Evolutionary conservation across 352 stramenopile genomes (phyloP), one percentile per base, ranked within the genome.

Genomic region (Thalassiosira exigua): DNA sequence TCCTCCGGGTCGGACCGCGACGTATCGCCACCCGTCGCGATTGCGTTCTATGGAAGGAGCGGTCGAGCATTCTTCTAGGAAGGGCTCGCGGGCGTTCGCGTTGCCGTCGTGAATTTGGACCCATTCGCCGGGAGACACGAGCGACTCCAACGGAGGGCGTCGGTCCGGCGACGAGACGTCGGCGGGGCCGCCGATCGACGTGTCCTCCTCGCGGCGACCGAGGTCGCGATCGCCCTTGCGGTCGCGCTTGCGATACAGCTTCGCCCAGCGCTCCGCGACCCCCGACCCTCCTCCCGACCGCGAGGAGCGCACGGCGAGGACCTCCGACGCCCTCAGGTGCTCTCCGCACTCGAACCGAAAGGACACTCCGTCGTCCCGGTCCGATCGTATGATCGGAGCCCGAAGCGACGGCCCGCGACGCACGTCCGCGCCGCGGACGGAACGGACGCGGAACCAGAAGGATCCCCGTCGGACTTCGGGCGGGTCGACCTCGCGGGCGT

Each of bases 271-370:
- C 65, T 93, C 88, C 12, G 36, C 60, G 22, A 29, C 26, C 24
- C 17, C 52, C 52, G n/a, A 51, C n/a, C 54, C 9, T 52, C 29
- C 70, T 76, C 62, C 75, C 70, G 14, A 92, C 78, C 62, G 69
- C 70, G 14, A 92, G 36, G 36, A 44, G 7, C 7, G 7, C 36
- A 44, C 36, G 7, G 7, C 91, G 0, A 91, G 41, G 27, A 93
- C 61, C 72, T 93, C 88, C 0, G 83, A 93, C 39, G 88, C 84
- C 29, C 88, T 39, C 33, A 93, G 71, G 74, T 84, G 92, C 75
- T 93, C 88, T 2, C 88, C 88, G 61, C 88, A 93, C 82, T 93
- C 88, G 72, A 93, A 93, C 9, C 85, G 75, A 73, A 93, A 91
- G 21, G 81, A 83, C 21, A 21, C 3, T 9, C 19, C 32, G 3